These are phyloP conservation scores for Trichoderma citrinoviride DNA, from an alignment of 2,329 filamentous ascomycete genomes.

Conservation along the genomic window DNA sequence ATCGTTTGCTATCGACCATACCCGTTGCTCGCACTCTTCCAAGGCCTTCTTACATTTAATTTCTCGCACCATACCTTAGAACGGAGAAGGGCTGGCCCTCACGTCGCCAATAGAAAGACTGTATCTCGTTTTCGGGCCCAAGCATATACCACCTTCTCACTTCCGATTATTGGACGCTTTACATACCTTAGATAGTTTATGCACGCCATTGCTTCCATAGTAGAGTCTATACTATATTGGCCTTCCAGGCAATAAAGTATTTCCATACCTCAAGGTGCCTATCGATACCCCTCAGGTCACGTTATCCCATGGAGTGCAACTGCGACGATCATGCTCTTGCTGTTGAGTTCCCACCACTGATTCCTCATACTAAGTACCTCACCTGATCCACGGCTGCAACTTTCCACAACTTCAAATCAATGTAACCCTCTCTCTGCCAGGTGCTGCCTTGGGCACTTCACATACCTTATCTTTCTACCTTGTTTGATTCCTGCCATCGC, in stretches of 20 bases:
- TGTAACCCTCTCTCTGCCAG: no score
- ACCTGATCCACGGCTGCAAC: no score
- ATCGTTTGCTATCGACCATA: background rate
- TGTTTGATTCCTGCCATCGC: no score
- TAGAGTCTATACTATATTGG: no score
- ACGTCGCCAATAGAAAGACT: background rate
- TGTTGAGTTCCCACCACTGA: background rate
- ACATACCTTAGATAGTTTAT: no score
- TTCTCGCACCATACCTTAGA: background rate
- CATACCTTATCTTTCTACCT: background rate
- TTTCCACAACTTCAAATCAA: no score
- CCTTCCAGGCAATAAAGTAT: no score
- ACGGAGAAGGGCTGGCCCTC: constrained; percentile 13
- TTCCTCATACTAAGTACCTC: background rate
- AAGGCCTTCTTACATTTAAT: background rate
- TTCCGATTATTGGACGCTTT: no score
- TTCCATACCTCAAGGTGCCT: no score
- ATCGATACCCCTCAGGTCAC: background rate
- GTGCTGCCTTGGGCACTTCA: no score
- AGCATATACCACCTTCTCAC: background rate
- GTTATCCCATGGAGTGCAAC: background rate
- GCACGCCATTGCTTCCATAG: no score
- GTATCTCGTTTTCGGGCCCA: background rate
- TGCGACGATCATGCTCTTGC: background rate
- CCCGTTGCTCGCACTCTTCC: background rate